A percentile compares a stretch with the other conserved stretches of the same genome.
These are phyloP conservation scores for Fusarium sp. DNA, from an alignment of 2,329 filamentous ascomycete species.

Conservation along the genomic window DNA sequence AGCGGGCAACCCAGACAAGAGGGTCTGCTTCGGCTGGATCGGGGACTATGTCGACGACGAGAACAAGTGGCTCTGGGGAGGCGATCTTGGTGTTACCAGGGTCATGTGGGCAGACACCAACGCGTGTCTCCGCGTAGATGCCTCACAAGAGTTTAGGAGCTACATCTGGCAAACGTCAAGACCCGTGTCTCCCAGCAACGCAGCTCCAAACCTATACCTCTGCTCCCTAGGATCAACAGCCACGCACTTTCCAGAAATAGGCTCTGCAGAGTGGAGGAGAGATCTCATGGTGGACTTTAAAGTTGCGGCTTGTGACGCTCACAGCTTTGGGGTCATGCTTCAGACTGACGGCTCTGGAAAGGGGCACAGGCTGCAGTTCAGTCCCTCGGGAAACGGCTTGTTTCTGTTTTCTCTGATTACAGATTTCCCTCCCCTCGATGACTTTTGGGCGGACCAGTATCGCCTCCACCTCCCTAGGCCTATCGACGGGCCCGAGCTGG, in stretches of 20 bases:
- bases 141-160: slow-evolving; percentile 39
- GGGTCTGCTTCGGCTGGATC: slow-evolving; percentile 52
- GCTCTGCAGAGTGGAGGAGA: slow-evolving; percentile 25
- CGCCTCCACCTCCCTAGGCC: slow-evolving; percentile 46
- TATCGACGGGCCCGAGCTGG: slow-evolving; percentile 51
- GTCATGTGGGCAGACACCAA: slow-evolving; percentile 45
- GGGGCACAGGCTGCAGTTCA: slow-evolving; percentile 44
- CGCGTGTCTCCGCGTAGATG: slow-evolving; percentile 43
- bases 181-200: slow-evolving; percentile 38
- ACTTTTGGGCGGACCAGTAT: slow-evolving; percentile 55
- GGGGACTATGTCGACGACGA: slow-evolving; percentile 49
- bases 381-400: slow-evolving; percentile 30
- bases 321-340: slow-evolving; percentile 46
- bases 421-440: slow-evolving; percentile 50
- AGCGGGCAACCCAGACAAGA: slow-evolving; percentile 43
- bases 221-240: slow-evolving; percentile 43
- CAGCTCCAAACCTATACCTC: slow-evolving; percentile 41
- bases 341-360: slow-evolving; percentile 45
- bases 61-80: slow-evolving; percentile 53
- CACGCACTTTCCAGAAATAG: slow-evolving; percentile 40
- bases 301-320: slow-evolving; percentile 42
- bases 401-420: slow-evolving; percentile 46
- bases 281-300: slow-evolving; percentile 43
- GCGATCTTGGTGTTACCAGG: slow-evolving; percentile 49
- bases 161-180: slow-evolving; percentile 28